Percentiles rank a stretch among this genome's conserved stretches.
phyloP scores from a whole-genome alignment of 2,329 filamentous ascomycete genomes.

The Colletotrichum somersetense region DNA sequence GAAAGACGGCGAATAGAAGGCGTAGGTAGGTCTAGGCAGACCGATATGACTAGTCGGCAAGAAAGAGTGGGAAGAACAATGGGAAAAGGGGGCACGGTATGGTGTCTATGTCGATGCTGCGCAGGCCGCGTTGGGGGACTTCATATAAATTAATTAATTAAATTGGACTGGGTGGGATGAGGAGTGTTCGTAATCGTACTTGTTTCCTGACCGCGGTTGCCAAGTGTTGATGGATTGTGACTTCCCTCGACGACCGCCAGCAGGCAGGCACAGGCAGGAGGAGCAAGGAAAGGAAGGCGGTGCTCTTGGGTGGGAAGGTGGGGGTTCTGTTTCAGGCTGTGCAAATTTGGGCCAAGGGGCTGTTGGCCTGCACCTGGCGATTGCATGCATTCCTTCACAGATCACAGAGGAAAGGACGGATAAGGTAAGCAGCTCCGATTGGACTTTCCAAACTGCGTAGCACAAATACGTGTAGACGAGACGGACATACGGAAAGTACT shows the following conservation, averaged over 20 bases:
- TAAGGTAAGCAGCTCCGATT: background rate
- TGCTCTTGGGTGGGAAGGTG: background rate
- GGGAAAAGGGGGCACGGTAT: background rate
- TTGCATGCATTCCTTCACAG: background rate
- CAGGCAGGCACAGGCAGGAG: background rate
- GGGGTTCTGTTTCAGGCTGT: conserved; percentile 31
- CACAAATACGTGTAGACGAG: no score
- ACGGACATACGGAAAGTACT: no score
- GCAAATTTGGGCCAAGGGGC: conserved; percentile 19
- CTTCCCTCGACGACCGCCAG: background rate
- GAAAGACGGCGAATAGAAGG: background rate
- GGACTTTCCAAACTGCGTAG: background rate
- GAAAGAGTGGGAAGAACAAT: background rate
- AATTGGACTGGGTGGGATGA: background rate
- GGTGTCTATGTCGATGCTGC: background rate
- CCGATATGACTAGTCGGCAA: background rate
- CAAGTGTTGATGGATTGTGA: conserved; percentile 14
- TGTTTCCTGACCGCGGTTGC: conserved; percentile 4
- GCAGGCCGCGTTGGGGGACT: background rate
- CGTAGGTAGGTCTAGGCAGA: no score
- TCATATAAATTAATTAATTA: conserved; percentile 26
- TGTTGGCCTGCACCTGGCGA: background rate
- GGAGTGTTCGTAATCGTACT: no score
- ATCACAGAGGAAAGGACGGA: no score
- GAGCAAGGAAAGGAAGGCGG: background rate